Evolutionary conservation across 2,329 filamentous ascomycete species (phyloP).

Genomic region (Pseudocercospora macadamiae): DNA sequence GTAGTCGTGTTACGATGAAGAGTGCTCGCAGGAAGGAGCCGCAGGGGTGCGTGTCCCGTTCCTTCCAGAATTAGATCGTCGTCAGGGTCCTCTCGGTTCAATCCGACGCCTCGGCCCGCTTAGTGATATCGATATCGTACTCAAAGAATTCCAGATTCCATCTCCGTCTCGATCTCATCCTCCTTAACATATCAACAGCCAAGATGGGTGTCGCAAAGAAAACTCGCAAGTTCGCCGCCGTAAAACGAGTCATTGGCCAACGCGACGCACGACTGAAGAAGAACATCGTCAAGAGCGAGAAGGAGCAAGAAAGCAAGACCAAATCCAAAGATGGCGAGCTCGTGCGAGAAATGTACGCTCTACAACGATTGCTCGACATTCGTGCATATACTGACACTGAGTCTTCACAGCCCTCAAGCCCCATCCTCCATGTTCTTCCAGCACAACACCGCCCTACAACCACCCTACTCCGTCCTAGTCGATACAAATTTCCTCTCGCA

Average conservation of each 20-base stretch:
- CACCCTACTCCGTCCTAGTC: constrained; percentile 78
- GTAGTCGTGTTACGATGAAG: too few species aligned
- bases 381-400: neutral
- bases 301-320: constrained; percentile 59
- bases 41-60: neutral
- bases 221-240: constrained; percentile 85
- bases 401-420: constrained; percentile 37
- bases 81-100: neutral
- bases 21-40: neutral
- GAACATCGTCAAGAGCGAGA: constrained; percentile 71
- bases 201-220: constrained; percentile 86
- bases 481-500: constrained; percentile 92
- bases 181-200: neutral
- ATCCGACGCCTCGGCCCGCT: neutral
- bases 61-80: neutral
- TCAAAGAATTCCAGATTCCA: constrained; percentile 3
- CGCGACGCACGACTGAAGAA: constrained; percentile 81
- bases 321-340: constrained; percentile 61
- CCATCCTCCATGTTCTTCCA: constrained; percentile 75
- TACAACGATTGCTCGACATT: neutral
- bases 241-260: constrained; percentile 82
- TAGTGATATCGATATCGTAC: constrained; percentile 1
- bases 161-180: neutral
- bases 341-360: constrained; percentile 69
- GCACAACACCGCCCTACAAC: constrained; percentile 82